phyloP scores from a whole-genome alignment of 2,329 filamentous ascomycete species.

The Fusarium odoratissimum region DNA sequence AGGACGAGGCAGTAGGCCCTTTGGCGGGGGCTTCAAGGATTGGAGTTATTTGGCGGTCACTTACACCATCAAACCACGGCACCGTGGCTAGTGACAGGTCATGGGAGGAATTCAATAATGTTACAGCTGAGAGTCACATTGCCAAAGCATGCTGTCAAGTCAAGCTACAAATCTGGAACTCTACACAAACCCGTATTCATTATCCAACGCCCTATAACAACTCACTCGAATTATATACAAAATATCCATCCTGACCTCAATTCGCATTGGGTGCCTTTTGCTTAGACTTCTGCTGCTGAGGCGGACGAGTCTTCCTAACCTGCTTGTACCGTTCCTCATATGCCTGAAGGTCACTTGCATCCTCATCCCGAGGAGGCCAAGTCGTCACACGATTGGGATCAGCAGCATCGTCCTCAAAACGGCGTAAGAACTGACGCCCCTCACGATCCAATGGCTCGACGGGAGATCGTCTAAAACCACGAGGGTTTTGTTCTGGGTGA shows the following conservation, averaged over 20 bases:
- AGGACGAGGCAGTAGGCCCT: background rate
- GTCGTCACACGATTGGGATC: background rate
- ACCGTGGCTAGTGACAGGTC: background rate
- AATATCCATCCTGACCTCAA: background rate
- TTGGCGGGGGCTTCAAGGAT: background rate
- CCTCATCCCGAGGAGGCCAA: constrained; percentile 21
- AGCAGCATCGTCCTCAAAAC: constrained; percentile 4
- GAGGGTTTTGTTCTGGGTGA: background rate
- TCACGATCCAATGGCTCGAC: constrained; percentile 5
- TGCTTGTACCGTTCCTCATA: constrained; percentile 4
- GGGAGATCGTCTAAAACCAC: fast-evolving
- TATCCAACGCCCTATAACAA: no score
- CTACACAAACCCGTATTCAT: background rate
- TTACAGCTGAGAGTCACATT: background rate
- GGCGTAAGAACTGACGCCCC: constrained; percentile 4
- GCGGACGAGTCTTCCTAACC: background rate
- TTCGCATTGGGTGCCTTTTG: background rate
- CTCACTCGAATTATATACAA: fast-evolving
- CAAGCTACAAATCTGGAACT: background rate
- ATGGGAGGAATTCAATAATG: background rate
- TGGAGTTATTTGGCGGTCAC: fast-evolving
- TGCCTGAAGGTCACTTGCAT: background rate
- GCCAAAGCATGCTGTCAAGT: background rate
- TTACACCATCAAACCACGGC: background rate
- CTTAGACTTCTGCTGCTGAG: background rate